Base-by-base conservation (phyloP, 306 rosid genomes). In the Datisca glomerata region DNA sequence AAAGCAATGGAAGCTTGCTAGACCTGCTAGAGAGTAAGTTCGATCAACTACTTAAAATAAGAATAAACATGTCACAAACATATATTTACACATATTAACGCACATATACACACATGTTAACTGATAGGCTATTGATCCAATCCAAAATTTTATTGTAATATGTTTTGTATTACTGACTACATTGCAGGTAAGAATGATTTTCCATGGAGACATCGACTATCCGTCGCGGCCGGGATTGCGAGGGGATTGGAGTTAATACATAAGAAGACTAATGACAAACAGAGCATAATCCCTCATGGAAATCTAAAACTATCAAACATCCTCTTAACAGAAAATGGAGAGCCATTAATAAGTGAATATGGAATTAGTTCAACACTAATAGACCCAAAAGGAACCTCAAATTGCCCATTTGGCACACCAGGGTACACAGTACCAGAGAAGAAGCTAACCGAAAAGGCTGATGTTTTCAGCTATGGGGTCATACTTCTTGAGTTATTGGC, bases 241-340 rank as follows among this genome's bases (percentile, higher is more conserved):
- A 72, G 52, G 37, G 93, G 82, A 3, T 55, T 85, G 48, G 64
- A 43, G 41, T 78, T 75, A 64, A 75, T 86, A 33, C 51, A 72
- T 22, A 43, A 51, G 32, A 72, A 60, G 12, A 18, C 55, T 6
- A 67, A n/a, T n/a, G n/a, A 67, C 10, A 73, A 57, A 17, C 4
- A 36, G 3, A 69, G 70, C 24, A 57, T 25, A 4, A 70, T 73
- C 33, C 78, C 81, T 33, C 94, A 78, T 65, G 94, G 94, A 40
- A 86, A 86, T 43, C 66, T 86, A 0, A 81, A 70, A 69, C 96
- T 64, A 22, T 73, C 94, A 51, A 81, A 86, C 36, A 72, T 81
- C 31, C 81, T 86, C 48, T 68, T 86, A 22, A 60, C 61, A 55
- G 79, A 73, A 10, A 53, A 64, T 11, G 61, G 65, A 3, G 67